Conservation (phyloP, 768 basidiomycete species). For the Kwoniella pini region DNA sequence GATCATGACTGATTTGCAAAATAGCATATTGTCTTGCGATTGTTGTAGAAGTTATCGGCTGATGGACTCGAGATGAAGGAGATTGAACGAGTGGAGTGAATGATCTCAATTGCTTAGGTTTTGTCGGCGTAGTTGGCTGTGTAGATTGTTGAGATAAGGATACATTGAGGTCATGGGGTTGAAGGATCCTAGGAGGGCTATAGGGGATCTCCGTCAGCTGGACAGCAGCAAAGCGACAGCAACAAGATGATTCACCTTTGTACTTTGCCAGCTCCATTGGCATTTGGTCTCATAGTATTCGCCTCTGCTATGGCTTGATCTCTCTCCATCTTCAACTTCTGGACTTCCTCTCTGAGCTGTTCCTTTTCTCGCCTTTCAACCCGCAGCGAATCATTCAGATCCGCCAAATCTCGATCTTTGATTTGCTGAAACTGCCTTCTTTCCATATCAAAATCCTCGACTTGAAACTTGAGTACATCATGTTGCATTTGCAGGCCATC, state of each 20-base stretch:
- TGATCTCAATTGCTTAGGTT: background rate
- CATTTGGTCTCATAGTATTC: background rate
- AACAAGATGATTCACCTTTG: conserved; percentile 8
- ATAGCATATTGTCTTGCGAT: background rate
- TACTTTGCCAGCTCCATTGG: background rate
- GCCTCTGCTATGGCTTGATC: background rate
- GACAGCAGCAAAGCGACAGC: background rate
- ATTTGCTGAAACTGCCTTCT: background rate
- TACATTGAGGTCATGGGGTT: conserved; percentile 12
- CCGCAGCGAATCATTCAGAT: conserved; percentile 2
- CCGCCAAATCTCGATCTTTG: background rate
- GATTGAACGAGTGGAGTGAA: conserved; percentile 6
- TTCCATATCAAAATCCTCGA: background rate
- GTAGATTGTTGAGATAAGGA: conserved; percentile 3
- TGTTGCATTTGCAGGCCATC: conserved; percentile 1
- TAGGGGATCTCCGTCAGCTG: background rate
- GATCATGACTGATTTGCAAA: conserved; percentile 11
- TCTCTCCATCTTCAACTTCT: background rate
- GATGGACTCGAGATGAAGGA: background rate
- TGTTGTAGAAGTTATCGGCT: background rate
- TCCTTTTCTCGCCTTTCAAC: background rate
- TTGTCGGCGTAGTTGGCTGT: conserved; percentile 14
- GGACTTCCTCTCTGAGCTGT: background rate
- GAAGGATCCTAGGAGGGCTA: conserved; percentile 16
- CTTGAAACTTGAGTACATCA: background rate